phyloP scores from a whole-genome alignment of 164 flowering plant genomes.

The Litsea cubeba region DNA sequence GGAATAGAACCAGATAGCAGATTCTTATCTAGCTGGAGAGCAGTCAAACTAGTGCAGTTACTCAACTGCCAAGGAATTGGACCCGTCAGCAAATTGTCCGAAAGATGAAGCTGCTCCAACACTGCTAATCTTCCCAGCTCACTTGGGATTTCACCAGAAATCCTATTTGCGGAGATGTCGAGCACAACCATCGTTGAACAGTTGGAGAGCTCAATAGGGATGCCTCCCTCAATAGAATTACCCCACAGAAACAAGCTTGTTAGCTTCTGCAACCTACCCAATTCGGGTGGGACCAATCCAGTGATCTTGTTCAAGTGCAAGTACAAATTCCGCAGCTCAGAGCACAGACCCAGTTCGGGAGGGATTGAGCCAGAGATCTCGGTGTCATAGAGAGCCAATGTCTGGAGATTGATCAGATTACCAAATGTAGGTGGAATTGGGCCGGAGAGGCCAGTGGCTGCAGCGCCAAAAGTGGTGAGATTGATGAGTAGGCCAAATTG shows the following conservation, averaged over 20 bases:
- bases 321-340: slow-evolving; percentile 72
- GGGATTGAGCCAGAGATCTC: slow-evolving; percentile 74
- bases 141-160: slow-evolving; percentile 76
- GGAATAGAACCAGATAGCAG: slow-evolving; percentile 77
- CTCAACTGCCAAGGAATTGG: slow-evolving; percentile 68
- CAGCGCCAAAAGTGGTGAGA: slow-evolving; percentile 80
- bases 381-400: slow-evolving; percentile 79
- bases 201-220: slow-evolving; percentile 73
- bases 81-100: slow-evolving; percentile 74
- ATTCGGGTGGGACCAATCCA: slow-evolving; percentile 66
- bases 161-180: slow-evolving; percentile 72
- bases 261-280: slow-evolving; percentile 77
- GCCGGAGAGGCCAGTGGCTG: slow-evolving; percentile 80
- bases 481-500: slow-evolving; percentile 67
- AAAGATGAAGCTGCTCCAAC: slow-evolving; percentile 84
- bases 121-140: slow-evolving; percentile 63
- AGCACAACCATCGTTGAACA: slow-evolving; percentile 79
- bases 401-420: slow-evolving; percentile 65
- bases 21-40: slow-evolving; percentile 89
- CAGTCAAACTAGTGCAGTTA: slow-evolving; percentile 72
- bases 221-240: slow-evolving; percentile 56
- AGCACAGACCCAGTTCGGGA: slow-evolving; percentile 66
- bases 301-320: slow-evolving; percentile 84
- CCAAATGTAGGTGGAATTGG: slow-evolving; percentile 72
- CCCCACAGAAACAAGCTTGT: slow-evolving; percentile 92